Evolutionary conservation across 129 eudicot genomes (phyloP), one percentile per base, ranked within the genome.

Genomic region (Chrysanthemum lavandulifolium): DNA sequence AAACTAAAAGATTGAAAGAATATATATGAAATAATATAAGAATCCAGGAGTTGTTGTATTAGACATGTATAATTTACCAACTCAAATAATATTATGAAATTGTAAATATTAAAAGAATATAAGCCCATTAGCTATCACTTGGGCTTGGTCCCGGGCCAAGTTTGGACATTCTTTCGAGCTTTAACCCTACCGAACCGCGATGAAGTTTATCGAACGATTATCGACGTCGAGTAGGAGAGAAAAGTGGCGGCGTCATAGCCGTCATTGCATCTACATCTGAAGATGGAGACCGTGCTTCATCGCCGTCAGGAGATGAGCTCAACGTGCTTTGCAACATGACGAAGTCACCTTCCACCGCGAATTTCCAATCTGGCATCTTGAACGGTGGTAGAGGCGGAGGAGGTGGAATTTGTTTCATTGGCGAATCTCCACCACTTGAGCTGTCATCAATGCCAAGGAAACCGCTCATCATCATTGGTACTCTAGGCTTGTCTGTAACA

Each of bases 351-450:
- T 87, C 82, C 51, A 85, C 89, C 18, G 84, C 84, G 50, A 83
- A 87, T 47, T 86, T 87, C 96, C 95, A 85, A 58, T 85, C 84
- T 23, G 90, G 76, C 80, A 78, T 74, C 64, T 79, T 87, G 56
- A 85, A 85, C 65, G 96, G 98, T 31, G 96, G 98, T 7, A 80
- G 85, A 11, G 95, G 94, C 6, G 97, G 96, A 2, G 96, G 94
- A 0, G 91, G 95, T 15, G 95, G 96, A 62, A 81, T 85, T 18
- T 73, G 71, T 45, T 52, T 77, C 76, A 82, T 25, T 25, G 96
- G 95, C 0, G 97, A 82, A 3, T 86, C 85, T 48, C 95, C 96
- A 1, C 87, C 92, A 74, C 84, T 86, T 18, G 87, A 77, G 59
- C 74, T 82, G 23, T 85, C 89, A 0, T 85, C 83, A 3, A 76